phyloP scores from a whole-genome alignment of 2,329 filamentous ascomycete genomes.

The Westerdykella sp. region DNA sequence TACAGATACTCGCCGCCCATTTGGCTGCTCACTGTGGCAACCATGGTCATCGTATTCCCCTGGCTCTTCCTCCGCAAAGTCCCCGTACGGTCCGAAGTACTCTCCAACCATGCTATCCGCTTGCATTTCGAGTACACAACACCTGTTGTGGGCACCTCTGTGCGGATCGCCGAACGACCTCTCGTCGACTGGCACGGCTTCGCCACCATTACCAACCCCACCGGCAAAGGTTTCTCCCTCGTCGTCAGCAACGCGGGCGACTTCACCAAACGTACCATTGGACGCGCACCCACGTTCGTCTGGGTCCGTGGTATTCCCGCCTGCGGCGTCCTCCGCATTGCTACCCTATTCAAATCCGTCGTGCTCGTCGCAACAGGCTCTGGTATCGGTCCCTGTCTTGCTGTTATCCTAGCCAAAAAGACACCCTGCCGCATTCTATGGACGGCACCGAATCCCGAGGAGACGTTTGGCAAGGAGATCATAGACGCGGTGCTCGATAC shows the following conservation, averaged over 20 bases:
- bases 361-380: slow-evolving; percentile 36
- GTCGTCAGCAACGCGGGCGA: slow-evolving; percentile 37
- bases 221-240: slow-evolving; percentile 27
- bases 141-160: slow-evolving; percentile 26
- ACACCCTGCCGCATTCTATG: slow-evolving; percentile 60
- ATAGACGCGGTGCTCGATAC: slow-evolving; percentile 53
- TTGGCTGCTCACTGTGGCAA: slow-evolving; percentile 64
- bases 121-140: slow-evolving; percentile 48
- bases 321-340: slow-evolving; percentile 33
- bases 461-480: slow-evolving; percentile 59
- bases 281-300: slow-evolving; percentile 27
- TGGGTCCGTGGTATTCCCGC: slow-evolving; percentile 35
- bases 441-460: slow-evolving; percentile 59
- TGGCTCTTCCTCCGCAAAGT: slow-evolving; percentile 69
- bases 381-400: slow-evolving; percentile 39
- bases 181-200: slow-evolving; percentile 37
- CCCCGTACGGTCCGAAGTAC: slow-evolving; percentile 58
- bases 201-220: slow-evolving; percentile 34
- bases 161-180: slow-evolving; percentile 28
- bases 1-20: slow-evolving; percentile 40
- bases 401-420: slow-evolving; percentile 46
- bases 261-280: slow-evolving; percentile 32
- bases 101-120: slow-evolving; percentile 68
- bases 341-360: slow-evolving; percentile 31
- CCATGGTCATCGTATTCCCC: slow-evolving; percentile 62